Evolutionary conservation across 441 rosid species (phyloP).

Genomic region (Flueggea neowawraea): DNA sequence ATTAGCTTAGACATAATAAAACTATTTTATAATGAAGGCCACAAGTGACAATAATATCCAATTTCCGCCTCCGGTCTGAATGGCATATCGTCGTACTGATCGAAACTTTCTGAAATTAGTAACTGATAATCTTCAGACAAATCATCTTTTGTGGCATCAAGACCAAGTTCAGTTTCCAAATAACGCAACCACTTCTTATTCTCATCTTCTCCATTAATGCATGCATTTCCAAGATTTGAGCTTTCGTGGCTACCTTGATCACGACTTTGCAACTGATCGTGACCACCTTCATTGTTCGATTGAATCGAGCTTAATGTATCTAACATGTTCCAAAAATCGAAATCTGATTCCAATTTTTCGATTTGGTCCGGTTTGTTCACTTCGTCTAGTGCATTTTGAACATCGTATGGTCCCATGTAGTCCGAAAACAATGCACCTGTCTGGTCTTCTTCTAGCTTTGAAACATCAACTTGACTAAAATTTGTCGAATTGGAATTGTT

Average conservation of each 20-base stretch:
- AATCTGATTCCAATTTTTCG: constrained; percentile 39
- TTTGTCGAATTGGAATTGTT: constrained; percentile 25
- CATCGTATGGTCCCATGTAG: constrained; percentile 12
- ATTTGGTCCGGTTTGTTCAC: constrained; percentile 60
- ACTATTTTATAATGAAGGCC: constrained; percentile 23
- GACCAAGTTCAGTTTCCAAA: constrained; percentile 67
- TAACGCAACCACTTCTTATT: constrained; percentile 56
- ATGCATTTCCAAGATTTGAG: constrained; percentile 21
- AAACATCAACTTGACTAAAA: constrained; percentile 20
- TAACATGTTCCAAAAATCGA: constrained; percentile 72
- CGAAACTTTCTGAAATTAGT: constrained; percentile 10
- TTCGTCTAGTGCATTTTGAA: constrained; percentile 12
- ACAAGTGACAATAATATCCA: constrained; percentile 17
- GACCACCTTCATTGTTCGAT: no score
- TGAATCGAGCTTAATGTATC: no score
- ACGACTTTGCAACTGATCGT: background rate
- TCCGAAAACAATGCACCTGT: constrained; percentile 20
- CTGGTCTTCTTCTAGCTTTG: constrained; percentile 22
- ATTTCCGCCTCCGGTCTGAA: constrained; percentile 17
- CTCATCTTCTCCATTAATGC: constrained; percentile 16
- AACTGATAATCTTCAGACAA: constrained; percentile 10
- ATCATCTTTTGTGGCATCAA: constrained; percentile 32
- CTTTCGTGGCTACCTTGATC: constrained; percentile 27
- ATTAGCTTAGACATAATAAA: no score
- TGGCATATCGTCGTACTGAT: constrained; percentile 3